Base-by-base conservation (phyloP, 805 yeast species). In the Blastobotrys americana region DNA sequence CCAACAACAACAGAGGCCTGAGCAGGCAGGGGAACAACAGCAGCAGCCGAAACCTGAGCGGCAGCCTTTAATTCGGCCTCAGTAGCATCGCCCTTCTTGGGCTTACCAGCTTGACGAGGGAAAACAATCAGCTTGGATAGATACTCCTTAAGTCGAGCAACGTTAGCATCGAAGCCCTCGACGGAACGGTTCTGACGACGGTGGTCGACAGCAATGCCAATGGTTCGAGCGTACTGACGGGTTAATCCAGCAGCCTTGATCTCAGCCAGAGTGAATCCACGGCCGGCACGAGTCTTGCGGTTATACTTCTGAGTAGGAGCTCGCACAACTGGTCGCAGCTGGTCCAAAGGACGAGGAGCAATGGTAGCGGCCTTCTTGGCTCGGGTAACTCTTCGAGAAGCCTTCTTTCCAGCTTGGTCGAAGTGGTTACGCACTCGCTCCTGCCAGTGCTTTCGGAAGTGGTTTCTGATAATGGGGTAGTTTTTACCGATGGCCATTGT, bases 361-460 rank as follows among this genome's bases (percentile, higher is more conserved):
- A 83, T 74, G 70, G 76, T 76, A 65, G 96, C 96, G 64, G 96
- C 95, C 79, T 84, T 89, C 65, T 82, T 66, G 69, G 85, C 83
- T 77, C 98, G 87, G 60, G 96, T 84, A 60, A 76, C 77, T 78
- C 98, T 84, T 83, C 98, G 88, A 58, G 95, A 82, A 68, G 76
- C 88, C 83, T 93, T 93, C 83, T 90, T 88, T 73, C 98, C 98
- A 69, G 98, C 96, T 81, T 93, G 98, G 90, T 93, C 97, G 71
- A 93, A 84, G 88, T 94, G 98, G 67, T 87, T 96, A 73, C 80
- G 86, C 81, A 93, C 99, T 71, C 97, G 86, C 76, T 87, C 95
- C 79, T 93, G 97, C 98, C 98, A 93, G 95, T 90, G 90, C 86
- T 90, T 90, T 82, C 97, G 84, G 95, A 90, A 90, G 81, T 93